phyloP scores from a whole-genome alignment of 441 rosid species.

The Breynia disticha region DNA sequence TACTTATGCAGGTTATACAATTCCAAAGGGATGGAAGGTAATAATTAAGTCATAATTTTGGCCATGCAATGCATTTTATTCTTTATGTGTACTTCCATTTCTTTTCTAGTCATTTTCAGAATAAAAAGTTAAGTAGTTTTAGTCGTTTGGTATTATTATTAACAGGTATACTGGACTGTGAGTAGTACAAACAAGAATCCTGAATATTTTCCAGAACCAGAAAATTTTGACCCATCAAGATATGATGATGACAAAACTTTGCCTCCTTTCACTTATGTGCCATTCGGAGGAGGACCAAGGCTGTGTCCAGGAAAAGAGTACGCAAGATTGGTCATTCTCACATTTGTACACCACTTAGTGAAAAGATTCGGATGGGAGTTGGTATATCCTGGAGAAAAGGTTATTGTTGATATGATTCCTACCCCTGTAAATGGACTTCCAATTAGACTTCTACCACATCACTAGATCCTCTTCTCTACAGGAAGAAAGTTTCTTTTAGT shows the following conservation, averaged over 20 bases:
- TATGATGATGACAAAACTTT: conserved; percentile 11
- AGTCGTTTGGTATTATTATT: neutral
- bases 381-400: conserved; percentile 11
- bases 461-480: no score
- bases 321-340: conserved; percentile 20
- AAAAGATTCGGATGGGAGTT: conserved; percentile 24
- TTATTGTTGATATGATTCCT: conserved; percentile 18
- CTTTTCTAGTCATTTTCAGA: no score
- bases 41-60: neutral
- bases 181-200: conserved; percentile 25
- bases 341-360: conserved; percentile 23
- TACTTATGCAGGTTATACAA: conserved; percentile 20
- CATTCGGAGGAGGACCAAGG: conserved; percentile 29
- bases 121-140: no score
- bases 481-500: no score
- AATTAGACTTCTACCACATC: conserved; percentile 14
- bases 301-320: conserved; percentile 30
- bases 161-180: conserved; percentile 27
- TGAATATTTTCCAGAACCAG: conserved; percentile 18
- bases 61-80: no score
- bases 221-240: conserved; percentile 24
- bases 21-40: conserved; percentile 41
- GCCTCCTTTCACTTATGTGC: conserved; percentile 19
- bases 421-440: conserved; percentile 23
- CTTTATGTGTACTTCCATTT: no score